Percentiles rank a stretch among this genome's conserved stretches.
Conservation (phyloP, 257 asterid species). For the Pogostemon cablin region DNA sequence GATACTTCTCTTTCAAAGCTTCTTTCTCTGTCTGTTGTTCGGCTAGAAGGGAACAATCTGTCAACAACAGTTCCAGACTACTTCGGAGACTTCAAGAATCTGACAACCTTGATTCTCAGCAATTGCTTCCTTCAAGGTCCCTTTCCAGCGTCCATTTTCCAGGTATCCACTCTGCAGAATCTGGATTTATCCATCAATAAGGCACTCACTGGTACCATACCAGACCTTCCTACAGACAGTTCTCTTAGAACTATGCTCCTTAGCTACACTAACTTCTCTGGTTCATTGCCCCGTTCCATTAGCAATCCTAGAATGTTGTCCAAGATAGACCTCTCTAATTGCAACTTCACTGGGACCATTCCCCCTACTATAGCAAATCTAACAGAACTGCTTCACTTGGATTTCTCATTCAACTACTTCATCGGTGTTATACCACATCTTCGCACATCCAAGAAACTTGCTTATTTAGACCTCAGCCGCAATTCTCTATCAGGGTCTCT, state of each 20-base stretch:
- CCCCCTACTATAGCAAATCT: conserved; percentile 44
- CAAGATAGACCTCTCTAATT: conserved; percentile 36
- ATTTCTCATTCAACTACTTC: conserved; percentile 46
- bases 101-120: conserved; percentile 45
- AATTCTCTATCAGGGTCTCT: conserved; percentile 47
- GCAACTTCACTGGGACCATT: conserved; percentile 51
- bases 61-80: conserved; percentile 36
- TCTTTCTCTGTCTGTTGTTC: conserved; percentile 43
- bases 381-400: conserved; percentile 38
- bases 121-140: conserved; percentile 44
- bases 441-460: conserved; percentile 43
- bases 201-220: conserved; percentile 43
- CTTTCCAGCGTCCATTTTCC: conserved; percentile 46
- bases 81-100: conserved; percentile 37
- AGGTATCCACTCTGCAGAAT: conserved; percentile 34
- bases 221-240: conserved; percentile 32
- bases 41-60: conserved; percentile 45
- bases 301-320: conserved; percentile 42
- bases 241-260: conserved; percentile 43
- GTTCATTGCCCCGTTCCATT: conserved; percentile 47
- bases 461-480: conserved; percentile 35
- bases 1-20: conserved; percentile 44
- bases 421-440: conserved; percentile 47
- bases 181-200: conserved; percentile 43
- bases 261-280: conserved; percentile 43